Conservation (phyloP, 139 green algal genomes). For the Chlamydomonas sphaeroides region DNA sequence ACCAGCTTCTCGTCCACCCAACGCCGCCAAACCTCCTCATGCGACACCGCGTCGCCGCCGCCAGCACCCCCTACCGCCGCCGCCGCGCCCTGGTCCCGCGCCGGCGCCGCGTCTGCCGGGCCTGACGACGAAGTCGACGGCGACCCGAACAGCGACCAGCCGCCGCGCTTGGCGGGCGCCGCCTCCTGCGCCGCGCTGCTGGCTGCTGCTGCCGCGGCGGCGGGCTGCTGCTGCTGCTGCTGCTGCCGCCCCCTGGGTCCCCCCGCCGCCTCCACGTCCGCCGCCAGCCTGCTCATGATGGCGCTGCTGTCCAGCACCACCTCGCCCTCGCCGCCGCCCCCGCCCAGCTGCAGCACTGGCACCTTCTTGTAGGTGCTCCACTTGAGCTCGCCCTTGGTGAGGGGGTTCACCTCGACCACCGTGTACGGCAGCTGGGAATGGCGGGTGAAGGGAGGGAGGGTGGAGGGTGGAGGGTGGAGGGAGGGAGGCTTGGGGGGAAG, state of each 20-base stretch:
- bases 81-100: constrained; percentile 17
- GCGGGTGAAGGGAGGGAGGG: background rate
- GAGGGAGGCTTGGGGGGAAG: no score
- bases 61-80: background rate
- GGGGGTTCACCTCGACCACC: constrained; percentile 95
- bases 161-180: background rate
- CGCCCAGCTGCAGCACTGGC: constrained; percentile 83
- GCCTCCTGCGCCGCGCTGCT: background rate
- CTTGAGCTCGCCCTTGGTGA: constrained; percentile 95
- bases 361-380: constrained; percentile 89
- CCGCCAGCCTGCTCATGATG: constrained; percentile 83
- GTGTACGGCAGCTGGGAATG: constrained; percentile 86
- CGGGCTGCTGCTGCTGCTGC: no score
- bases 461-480: background rate
- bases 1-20: constrained; percentile 97
- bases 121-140: no score
- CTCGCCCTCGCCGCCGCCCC: no score
- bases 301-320: constrained; percentile 85
- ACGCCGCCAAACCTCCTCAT: constrained; percentile 82
- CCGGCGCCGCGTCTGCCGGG: background rate
- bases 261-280: constrained; percentile 63
- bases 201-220: constrained; percentile 23
- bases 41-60: constrained; percentile 28
- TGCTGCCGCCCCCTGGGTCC: no score
- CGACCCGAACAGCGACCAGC: constrained; percentile 35